Base-by-base conservation (phyloP, 139 green algal genomes). In the Haematococcus sp. region DNA sequence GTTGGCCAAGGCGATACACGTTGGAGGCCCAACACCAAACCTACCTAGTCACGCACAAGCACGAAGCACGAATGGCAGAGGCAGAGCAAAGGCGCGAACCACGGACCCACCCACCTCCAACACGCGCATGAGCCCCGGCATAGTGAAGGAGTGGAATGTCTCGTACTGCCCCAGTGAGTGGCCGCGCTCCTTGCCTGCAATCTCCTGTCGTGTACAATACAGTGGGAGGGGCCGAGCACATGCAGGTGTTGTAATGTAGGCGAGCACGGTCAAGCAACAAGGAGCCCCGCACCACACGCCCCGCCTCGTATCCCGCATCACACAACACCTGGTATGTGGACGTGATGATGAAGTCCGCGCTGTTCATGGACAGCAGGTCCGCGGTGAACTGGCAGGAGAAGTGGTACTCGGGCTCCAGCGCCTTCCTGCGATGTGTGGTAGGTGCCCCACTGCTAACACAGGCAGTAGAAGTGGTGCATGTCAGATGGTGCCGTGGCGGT, bases 281-380 rank as follows among this genome's bases (percentile, higher is more conserved):
- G n/a, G n/a, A n/a, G n/a, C n/a, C n/a, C n/a, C n/a, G n/a, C n/a
- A n/a, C n/a, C n/a, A n/a, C n/a, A n/a, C n/a, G n/a, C n/a, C n/a
- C n/a, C n/a, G n/a, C n/a, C n/a, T n/a, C n/a, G n/a, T n/a, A n/a
- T n/a, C n/a, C n/a, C n/a, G n/a, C n/a, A n/a, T 19, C 40, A 49
- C 40, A 11, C 40, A 61, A 32, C 54, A 32, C 54, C 79, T 94
- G 89, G 75, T 89, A 92, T 23, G 87, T 94, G 30, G 80, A 89
- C 3, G 80, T 93, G 77, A 94, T 89, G 78, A 94, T 93, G 80
- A 93, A 94, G 78, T 96, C 90, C 15, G 89, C 86, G 25, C 78
- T 32, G 82, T 94, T 94, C 89, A 95, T 95, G 78, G 87, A 77
- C 17, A 96, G 89, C 23, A 96, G 81, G 71, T 96, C 91, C 2